A percentile compares a stretch with the other conserved stretches of the same genome.
Evolutionary conservation across 2,329 filamentous ascomycete species (phyloP).

Genomic region (Exophiala xenobiotica): DNA sequence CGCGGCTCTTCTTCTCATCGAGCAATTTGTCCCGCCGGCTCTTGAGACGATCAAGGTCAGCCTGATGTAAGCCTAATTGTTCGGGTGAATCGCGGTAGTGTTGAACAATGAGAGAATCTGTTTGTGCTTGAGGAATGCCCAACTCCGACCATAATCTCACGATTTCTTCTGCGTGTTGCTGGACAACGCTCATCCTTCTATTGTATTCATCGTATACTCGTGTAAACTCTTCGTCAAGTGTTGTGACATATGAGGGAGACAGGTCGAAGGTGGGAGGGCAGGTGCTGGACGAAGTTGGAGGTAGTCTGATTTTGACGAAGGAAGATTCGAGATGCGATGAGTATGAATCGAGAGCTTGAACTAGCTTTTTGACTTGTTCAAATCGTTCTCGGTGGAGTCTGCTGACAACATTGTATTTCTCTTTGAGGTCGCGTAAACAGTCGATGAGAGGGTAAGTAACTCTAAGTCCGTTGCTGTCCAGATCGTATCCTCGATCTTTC

Average conservation of each 20-base stretch:
- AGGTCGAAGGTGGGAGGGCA: slow-evolving; percentile 85
- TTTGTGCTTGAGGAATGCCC: slow-evolving; percentile 89
- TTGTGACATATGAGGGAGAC: slow-evolving; percentile 82
- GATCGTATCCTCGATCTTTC: slow-evolving; percentile 62
- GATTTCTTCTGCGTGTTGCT: slow-evolving; percentile 74
- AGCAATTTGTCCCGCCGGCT: slow-evolving; percentile 75
- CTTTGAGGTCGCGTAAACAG: slow-evolving; percentile 77
- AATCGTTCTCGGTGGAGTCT: slow-evolving; percentile 87
- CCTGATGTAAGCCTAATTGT: slow-evolving; percentile 86
- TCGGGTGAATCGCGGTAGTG: slow-evolving; percentile 88
- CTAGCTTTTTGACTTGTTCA: slow-evolving; percentile 94
- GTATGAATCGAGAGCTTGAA: slow-evolving; percentile 90
- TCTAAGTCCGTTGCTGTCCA: slow-evolving; percentile 66
- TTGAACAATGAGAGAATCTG: slow-evolving; percentile 82
- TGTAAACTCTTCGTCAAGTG: slow-evolving; percentile 86
- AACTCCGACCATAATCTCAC: slow-evolving; percentile 95
- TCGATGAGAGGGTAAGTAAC: slow-evolving; percentile 80
- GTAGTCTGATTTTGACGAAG: slow-evolving; percentile 81
- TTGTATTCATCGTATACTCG: slow-evolving; percentile 96
- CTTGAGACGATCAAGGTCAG: slow-evolving; percentile 73
- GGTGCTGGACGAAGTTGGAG: slow-evolving; percentile 74
- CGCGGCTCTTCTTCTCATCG: slow-evolving; percentile 84
- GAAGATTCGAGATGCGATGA: slow-evolving; percentile 90
- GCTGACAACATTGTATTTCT: slow-evolving; percentile 78
- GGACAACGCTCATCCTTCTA: slow-evolving; percentile 73